Conservation (phyloP, 805 yeast genomes). For the Suhomyces sp. region DNA sequence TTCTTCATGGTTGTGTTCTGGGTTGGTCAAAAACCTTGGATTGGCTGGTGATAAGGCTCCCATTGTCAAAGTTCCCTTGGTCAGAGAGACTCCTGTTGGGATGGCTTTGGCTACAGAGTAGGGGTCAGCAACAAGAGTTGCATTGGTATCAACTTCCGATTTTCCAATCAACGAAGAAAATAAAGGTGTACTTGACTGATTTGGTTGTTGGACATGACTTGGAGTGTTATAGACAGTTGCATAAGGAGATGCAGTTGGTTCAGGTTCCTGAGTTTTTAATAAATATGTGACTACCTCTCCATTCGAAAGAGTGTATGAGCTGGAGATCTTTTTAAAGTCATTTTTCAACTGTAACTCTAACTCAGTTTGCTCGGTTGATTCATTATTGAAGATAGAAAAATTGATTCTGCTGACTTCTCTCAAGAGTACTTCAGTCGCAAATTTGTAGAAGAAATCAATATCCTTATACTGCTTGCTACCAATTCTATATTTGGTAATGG, state of each 20-base stretch:
- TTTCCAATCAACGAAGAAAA: constrained; percentile 71
- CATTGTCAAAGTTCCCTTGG: constrained; percentile 22
- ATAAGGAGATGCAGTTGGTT: constrained; percentile 16
- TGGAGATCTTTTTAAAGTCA: constrained; percentile 61
- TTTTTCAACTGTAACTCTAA: constrained; percentile 45
- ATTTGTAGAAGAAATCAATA: constrained; percentile 62
- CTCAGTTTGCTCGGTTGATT: constrained; percentile 17
- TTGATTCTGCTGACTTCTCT: constrained; percentile 56
- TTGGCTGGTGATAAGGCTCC: constrained; percentile 29
- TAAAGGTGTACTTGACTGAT: constrained; percentile 67
- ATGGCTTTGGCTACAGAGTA: constrained; percentile 65
- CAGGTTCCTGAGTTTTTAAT: constrained; percentile 31
- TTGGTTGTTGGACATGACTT: constrained; percentile 28
- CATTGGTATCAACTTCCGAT: constrained; percentile 74
- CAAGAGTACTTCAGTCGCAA: constrained; percentile 58
- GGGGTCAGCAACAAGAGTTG: constrained; percentile 62
- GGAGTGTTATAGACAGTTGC: constrained; percentile 20
- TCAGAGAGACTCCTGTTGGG: constrained; percentile 38
- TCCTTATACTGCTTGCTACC: constrained; percentile 49
- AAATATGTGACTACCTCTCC: constrained; percentile 55
- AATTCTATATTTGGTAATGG: constrained; percentile 45
- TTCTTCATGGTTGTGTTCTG: constrained; percentile 30
- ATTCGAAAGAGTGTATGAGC: constrained; percentile 47
- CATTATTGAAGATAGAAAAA: constrained; percentile 15
- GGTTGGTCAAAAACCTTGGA: constrained; percentile 31